A percentile compares a stretch with the other conserved stretches of the same genome.
These are phyloP conservation scores for Parmales sp. DNA, from an alignment of 108 stramenopile genomes.

Conservation along the genomic window DNA sequence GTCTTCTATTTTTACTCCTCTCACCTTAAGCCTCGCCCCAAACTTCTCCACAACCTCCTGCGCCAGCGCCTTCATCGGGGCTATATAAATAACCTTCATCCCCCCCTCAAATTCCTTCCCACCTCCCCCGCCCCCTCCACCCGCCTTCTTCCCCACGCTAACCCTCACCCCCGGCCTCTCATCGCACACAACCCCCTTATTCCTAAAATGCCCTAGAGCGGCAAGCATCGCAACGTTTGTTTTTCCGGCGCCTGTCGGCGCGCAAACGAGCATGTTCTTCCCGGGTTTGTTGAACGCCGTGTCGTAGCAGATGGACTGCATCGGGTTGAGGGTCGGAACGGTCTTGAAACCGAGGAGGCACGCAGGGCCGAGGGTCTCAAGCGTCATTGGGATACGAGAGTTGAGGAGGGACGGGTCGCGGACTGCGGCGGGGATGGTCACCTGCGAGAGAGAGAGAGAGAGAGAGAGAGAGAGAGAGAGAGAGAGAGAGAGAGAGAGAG, in stretches of 20 bases:
- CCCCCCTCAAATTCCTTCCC: background rate
- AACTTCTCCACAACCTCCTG: conserved; percentile 99
- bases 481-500: too few relatives aligned
- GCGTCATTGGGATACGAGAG: conserved; percentile 33
- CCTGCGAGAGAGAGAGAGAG: too few relatives aligned
- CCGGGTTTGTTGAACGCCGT: conserved; percentile 60
- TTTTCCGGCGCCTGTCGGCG: conserved; percentile 92
- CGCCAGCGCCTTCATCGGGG: conserved; percentile 99
- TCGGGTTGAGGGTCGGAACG: conserved; percentile 72
- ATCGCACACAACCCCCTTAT: conserved; percentile 54
- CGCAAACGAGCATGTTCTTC: conserved; percentile 91
- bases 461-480: too few relatives aligned
- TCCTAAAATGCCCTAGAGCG: conserved; percentile 68
- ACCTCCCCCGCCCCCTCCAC: too few relatives aligned
- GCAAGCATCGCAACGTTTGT: conserved; percentile 94
- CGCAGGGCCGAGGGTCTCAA: conserved; percentile 45
- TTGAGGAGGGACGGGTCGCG: conserved; percentile 43
- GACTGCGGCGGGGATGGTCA: conserved; percentile 64
- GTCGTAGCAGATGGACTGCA: conserved; percentile 88
- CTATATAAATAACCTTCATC: conserved; percentile 86
- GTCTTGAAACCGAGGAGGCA: conserved; percentile 56
- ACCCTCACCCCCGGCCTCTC: conserved; percentile 21
- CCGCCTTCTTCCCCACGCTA: conserved; percentile 45
- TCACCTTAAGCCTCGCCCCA: conserved; percentile 72
- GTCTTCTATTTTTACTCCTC: too few relatives aligned